Evolutionary conservation across 768 basidiomycete genomes (phyloP).

Genomic region (Nidula microcarpa): DNA sequence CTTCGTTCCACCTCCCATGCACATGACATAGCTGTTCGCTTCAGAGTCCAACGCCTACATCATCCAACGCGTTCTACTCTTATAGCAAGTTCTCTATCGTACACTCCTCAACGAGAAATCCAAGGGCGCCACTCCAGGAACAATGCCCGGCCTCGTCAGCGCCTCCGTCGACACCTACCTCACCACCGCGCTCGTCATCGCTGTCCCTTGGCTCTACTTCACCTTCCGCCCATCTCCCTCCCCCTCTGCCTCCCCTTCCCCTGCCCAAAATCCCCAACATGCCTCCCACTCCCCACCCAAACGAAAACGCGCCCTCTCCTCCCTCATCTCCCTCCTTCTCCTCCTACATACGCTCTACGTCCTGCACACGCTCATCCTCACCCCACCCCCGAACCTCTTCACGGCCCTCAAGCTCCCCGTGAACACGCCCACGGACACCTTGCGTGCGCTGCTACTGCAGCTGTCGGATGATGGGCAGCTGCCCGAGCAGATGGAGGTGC

Average conservation of each 20-base stretch:
- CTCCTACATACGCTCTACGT: constrained; percentile 49
- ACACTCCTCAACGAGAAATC: too few relatives aligned
- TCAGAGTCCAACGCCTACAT: too few relatives aligned
- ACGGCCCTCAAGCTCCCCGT: constrained; percentile 49
- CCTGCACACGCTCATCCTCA: constrained; percentile 40
- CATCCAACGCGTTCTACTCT: too few relatives aligned
- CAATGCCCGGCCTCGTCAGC: too few relatives aligned
- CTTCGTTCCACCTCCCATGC: too few relatives aligned
- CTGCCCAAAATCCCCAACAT: too few relatives aligned
- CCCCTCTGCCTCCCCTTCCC: neutral
- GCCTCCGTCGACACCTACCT: constrained; percentile 3
- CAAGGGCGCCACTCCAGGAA: too few relatives aligned
- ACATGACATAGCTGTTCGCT: too few relatives aligned
- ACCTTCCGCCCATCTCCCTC: constrained; percentile 2
- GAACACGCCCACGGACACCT: constrained; percentile 47
- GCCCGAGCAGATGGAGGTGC: constrained; percentile 42
- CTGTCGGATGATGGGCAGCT: constrained; percentile 36
- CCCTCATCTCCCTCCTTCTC: constrained; percentile 33
- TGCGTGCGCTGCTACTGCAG: constrained; percentile 42
- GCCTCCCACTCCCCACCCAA: neutral
- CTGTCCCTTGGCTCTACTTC: constrained; percentile 6
- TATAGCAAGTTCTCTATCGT: too few relatives aligned
- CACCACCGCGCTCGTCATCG: neutral
- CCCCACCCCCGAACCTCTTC: constrained; percentile 63
- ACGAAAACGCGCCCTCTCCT: neutral